Evolutionary conservation across 257 asterid species (phyloP), one percentile per base, ranked within the genome.

Genomic region (Orobanche coerulescens): DNA sequence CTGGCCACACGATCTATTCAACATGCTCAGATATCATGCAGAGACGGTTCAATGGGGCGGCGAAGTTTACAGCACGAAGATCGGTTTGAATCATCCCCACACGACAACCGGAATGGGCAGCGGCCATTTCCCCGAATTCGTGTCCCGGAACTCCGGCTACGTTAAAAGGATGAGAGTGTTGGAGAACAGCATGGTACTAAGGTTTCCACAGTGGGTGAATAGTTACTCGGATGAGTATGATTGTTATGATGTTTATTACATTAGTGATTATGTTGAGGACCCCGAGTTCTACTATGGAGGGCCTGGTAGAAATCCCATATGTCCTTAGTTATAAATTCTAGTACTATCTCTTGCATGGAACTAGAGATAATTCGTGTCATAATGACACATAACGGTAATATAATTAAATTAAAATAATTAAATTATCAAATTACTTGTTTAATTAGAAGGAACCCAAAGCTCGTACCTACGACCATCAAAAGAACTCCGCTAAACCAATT

Each of bases 281-380:
- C 95, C 95, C 44, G 90, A 83, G 74, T 81, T 87, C 23, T 79
- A 67, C 52, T 87, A 66, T 80, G 95, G 90, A 34, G 95, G 95
- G 0, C 93, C 95, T 2, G 93, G 90, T 24, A 69, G 76, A 19
- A 71, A 24, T 50, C 54, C 55, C 0, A 3, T 5, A 4, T 85
- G 94, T 65, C 84, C 73, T 66, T 84, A 34, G 24, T n/a, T n/a
- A n/a, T n/a, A n/a, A n/a, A n/a, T n/a, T n/a, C n/a, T n/a, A n/a
- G n/a, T n/a, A n/a, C n/a, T n/a, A n/a, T n/a, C n/a, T n/a, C n/a
- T n/a, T n/a, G n/a, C n/a, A n/a, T n/a, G n/a, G n/a, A n/a, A n/a
- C n/a, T n/a, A n/a, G n/a, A n/a, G n/a, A n/a, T n/a, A n/a, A n/a
- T n/a, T n/a, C n/a, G n/a, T n/a, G n/a, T n/a, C n/a, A n/a, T n/a